Conservation (phyloP, 2,329 filamentous ascomycete species). For the Fusarium duplospermum region DNA sequence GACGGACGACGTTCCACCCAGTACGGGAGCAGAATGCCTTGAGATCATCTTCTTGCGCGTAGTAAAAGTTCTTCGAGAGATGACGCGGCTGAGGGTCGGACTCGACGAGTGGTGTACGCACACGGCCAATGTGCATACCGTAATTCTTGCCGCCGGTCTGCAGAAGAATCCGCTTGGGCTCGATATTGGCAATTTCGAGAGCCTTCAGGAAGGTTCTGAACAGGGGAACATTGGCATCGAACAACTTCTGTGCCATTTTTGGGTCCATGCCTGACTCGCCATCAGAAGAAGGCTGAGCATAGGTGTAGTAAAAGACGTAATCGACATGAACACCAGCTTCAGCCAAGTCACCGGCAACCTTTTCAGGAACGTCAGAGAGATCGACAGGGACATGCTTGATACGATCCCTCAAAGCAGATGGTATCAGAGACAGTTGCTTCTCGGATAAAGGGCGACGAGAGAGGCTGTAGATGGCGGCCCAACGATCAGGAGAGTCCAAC, state of each 20-base stretch:
- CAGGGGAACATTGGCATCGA: constrained; percentile 1
- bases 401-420: not conserved
- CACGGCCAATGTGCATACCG: constrained; percentile 11
- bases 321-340: not conserved
- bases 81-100: constrained; percentile 8
- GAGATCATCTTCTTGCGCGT: not conserved
- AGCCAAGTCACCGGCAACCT: not conserved
- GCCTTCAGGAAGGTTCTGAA: not conserved
- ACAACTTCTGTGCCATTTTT: not conserved
- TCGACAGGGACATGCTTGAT: not conserved
- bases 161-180: constrained; percentile 1
- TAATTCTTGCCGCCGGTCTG: constrained; percentile 18
- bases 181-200: not conserved
- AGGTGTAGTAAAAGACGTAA: constrained; percentile 13
- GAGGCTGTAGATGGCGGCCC: not conserved
- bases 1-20: constrained; percentile 3
- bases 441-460: not conserved
- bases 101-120: not conserved
- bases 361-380: not conserved
- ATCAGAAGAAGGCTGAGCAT: not conserved
- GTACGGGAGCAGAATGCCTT: not conserved
- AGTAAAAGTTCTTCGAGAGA: constrained; percentile 8
- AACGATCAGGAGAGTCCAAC: not conserved
- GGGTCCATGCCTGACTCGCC: not conserved
- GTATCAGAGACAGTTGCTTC: not conserved